phyloP scores from a whole-genome alignment of 108 stramenopile genomes.

The Schizochytrium sp. region DNA sequence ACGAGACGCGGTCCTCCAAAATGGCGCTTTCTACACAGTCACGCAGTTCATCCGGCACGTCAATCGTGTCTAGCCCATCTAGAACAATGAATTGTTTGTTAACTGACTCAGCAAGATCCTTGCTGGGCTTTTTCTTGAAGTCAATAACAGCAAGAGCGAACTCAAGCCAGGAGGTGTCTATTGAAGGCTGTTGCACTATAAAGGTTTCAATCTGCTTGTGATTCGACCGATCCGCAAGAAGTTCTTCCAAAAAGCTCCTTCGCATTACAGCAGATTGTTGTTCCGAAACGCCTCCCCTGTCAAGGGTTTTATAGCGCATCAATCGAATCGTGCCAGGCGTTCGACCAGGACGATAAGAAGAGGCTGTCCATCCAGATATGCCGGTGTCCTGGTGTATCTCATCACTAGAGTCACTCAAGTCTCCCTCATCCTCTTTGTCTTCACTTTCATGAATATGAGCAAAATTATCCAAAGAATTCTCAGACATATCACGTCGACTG shows the following conservation, averaged over 20 bases:
- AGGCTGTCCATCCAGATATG: too few species aligned
- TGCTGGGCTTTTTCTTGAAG: neutral
- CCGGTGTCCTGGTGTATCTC: too few species aligned
- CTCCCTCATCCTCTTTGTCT: too few species aligned
- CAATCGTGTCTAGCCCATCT: conserved; percentile 37
- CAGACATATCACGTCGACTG: neutral
- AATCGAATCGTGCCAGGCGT: conserved; percentile 7
- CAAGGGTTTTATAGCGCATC: neutral
- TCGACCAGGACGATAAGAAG: neutral
- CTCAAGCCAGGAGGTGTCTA: conserved; percentile 17
- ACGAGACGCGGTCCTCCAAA: neutral
- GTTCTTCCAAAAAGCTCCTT: conserved; percentile 58
- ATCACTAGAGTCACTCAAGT: too few species aligned
- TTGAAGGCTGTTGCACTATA: conserved; percentile 20
- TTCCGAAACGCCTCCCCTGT: neutral
- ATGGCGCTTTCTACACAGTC: neutral
- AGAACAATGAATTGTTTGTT: neutral
- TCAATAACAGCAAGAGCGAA: conserved; percentile 34
- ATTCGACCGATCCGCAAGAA: conserved; percentile 2
- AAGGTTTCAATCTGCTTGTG: conserved; percentile 39
- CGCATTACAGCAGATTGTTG: conserved; percentile 34
- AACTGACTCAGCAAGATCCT: neutral
- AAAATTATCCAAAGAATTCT: too few species aligned
- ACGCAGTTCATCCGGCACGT: neutral
- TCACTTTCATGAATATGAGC: too few species aligned